Evolutionary conservation across 2,329 filamentous ascomycete species (phyloP), one percentile per base, ranked within the genome.

Genomic region (Nigrospora osmanthi): DNA sequence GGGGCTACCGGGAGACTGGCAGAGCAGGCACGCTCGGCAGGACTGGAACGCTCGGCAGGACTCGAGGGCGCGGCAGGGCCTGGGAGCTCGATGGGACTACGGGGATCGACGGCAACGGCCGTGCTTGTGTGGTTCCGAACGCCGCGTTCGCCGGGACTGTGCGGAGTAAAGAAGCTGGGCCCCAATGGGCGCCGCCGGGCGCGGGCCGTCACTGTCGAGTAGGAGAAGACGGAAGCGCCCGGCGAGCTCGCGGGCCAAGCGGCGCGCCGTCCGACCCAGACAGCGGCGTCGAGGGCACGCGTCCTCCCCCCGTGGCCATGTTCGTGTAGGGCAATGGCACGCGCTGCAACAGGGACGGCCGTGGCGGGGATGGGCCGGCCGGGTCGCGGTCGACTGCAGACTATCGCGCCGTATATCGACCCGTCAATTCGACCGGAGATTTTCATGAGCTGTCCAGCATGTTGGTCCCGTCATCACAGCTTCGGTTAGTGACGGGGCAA

Each of bases 371-470:
- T 19, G 32, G 32, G 39, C n/a, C 39, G 33, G 52, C 49, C 54
- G 54, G 53, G 58, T 54, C 65, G 63, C 51, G 66, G 65, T 61
- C 67, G 67, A 63, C 64, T 67, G 55, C 68, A 66, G 59, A 75
- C 65, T 63, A 76, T 70, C 61, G 74, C 72, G 69, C 72, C 69
- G 67, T 71, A 76, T 69, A 76, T 71, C 69, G 74, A 75, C 69
- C 75, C 67, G 65, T 80, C 74, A 65, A 79, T 71, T 74, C 72
- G 73, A 67, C 68, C 72, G 57, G 71, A 66, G 66, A 72, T 66
- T 75, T 72, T 80, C 77, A 81, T 81, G 73, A 69, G 76, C 65
- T 70, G 67, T 67, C 71, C 68, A 62, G 64, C 59, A 62, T 62
- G 50, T 49, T 61, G 52, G 53, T 57, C 53, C 47, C 49, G 52